Evolutionary conservation across 1,139 yeast genomes (phyloP).

Genomic region (Scheffersomyces titani): DNA sequence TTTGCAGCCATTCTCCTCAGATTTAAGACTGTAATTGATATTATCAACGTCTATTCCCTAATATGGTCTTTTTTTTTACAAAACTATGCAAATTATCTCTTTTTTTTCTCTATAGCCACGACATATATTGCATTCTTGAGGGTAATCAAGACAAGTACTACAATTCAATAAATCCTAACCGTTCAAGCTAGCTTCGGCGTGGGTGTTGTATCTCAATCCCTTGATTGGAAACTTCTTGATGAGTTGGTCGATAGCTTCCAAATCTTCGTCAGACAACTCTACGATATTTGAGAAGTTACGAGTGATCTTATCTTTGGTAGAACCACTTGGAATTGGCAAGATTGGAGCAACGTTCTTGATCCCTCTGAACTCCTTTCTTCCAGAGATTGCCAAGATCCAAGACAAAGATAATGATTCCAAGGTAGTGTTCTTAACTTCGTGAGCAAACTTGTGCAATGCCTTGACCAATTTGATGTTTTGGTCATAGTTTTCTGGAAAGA

Average conservation of each 20-base stretch:
- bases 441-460: conserved; percentile 48
- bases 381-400: conserved; percentile 56
- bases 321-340: conserved; percentile 79
- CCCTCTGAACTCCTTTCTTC: conserved; percentile 27
- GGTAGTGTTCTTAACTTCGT: conserved; percentile 45
- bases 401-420: conserved; percentile 72
- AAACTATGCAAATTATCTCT: not conserved
- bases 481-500: conserved; percentile 54
- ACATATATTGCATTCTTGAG: not conserved
- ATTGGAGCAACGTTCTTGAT: conserved; percentile 51
- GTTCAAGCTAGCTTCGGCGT: conserved; percentile 3
- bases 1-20: too few relatives aligned
- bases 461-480: conserved; percentile 52
- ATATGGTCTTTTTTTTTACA: too few relatives aligned
- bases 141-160: not conserved
- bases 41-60: too few relatives aligned
- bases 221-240: conserved; percentile 36
- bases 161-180: not conserved
- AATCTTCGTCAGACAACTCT: conserved; percentile 52
- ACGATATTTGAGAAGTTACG: conserved; percentile 54
- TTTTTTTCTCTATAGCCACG: not conserved
- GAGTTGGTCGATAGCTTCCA: conserved; percentile 48
- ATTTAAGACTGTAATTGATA: too few relatives aligned
- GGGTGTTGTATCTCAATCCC: conserved; percentile 52
- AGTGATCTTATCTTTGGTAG: conserved; percentile 56